Evolutionary conservation across 805 yeast species (phyloP).

Genomic region (Myxozyma sirexii): DNA sequence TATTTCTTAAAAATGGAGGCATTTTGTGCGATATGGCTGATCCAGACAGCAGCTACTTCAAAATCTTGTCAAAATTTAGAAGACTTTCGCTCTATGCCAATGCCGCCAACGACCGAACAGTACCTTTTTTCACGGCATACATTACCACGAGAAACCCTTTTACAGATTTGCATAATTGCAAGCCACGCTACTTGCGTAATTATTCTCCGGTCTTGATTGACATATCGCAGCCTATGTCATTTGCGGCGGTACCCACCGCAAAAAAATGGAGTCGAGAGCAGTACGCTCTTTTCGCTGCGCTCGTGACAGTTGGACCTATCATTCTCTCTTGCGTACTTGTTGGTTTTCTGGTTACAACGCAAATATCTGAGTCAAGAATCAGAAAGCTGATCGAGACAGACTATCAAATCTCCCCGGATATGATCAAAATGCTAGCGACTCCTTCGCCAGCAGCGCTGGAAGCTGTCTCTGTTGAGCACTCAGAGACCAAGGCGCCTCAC

Average conservation of each 20-base stretch:
- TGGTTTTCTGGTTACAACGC: conserved; percentile 18
- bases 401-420: neutral
- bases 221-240: conserved; percentile 10
- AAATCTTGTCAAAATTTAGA: conserved; percentile 59
- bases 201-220: conserved; percentile 23
- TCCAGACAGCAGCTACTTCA: conserved; percentile 49
- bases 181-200: conserved; percentile 4
- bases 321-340: conserved; percentile 12
- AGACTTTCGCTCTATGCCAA: conserved; percentile 69
- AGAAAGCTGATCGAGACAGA: neutral
- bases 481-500: neutral
- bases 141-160: conserved; percentile 77
- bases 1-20: conserved; percentile 56
- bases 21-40: conserved; percentile 58
- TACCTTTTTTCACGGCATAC: conserved; percentile 81
- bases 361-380: conserved; percentile 18
- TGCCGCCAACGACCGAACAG: conserved; percentile 79
- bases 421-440: neutral
- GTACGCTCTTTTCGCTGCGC: conserved; percentile 9
- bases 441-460: neutral
- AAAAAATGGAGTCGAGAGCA: conserved; percentile 10
- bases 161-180: conserved; percentile 44
- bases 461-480: neutral
- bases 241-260: neutral
- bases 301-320: conserved; percentile 30